A percentile compares a stretch with the other conserved stretches of the same genome.
Evolutionary conservation across 495 filamentous ascomycete genomes (phyloP).

Genomic region (Trichoderma parareesei): DNA sequence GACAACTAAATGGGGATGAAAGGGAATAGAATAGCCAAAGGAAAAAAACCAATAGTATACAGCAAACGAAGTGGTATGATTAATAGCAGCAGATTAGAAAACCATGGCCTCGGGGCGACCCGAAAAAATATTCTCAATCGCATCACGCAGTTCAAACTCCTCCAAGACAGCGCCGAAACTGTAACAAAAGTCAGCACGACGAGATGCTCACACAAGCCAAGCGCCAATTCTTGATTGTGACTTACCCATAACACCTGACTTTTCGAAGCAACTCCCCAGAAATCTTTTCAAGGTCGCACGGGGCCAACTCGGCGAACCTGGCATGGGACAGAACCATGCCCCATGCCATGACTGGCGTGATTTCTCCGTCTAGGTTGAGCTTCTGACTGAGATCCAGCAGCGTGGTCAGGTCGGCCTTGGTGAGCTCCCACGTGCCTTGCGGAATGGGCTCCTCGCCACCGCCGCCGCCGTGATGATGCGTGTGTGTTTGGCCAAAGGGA

Average conservation of each 20-base stretch:
- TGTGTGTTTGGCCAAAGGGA: conserved; percentile 38
- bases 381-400: conserved; percentile 77
- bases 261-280: conserved; percentile 67
- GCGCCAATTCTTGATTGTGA: conserved; percentile 17
- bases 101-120: conserved; percentile 18
- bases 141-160: conserved; percentile 87
- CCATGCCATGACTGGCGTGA: conserved; percentile 96
- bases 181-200: conserved; percentile 17
- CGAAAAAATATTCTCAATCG: conserved; percentile 53
- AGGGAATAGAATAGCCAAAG: not conserved
- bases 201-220: not conserved
- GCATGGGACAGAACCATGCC: conserved; percentile 69
- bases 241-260: conserved; percentile 89
- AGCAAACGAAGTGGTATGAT: not conserved
- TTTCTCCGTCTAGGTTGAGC: conserved; percentile 81
- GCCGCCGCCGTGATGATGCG: conserved; percentile 32
- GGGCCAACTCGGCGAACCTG: conserved; percentile 52
- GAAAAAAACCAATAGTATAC: not conserved
- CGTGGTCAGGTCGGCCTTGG: conserved; percentile 64
- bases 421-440: conserved; percentile 59
- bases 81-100: conserved; percentile 16
- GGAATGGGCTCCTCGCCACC: conserved; percentile 19
- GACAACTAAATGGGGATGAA: not conserved
- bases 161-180: conserved; percentile 82
- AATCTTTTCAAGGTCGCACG: conserved; percentile 64